Conservation (phyloP, 2,329 filamentous ascomycete species). For the Aureobasidium lini region DNA sequence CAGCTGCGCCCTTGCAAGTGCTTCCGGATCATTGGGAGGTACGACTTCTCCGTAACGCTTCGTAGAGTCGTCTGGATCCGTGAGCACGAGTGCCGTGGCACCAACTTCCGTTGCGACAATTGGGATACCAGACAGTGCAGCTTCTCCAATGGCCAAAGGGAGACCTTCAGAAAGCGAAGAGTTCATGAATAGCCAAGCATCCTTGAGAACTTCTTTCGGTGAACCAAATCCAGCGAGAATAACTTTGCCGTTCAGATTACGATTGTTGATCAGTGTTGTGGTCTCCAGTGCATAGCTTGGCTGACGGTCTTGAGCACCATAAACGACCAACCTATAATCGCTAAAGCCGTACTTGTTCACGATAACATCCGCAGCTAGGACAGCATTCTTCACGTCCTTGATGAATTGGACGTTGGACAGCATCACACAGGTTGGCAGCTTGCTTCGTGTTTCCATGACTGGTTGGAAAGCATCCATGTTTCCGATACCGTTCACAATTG, state of each 20-base stretch:
- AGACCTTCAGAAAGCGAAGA: conserved; percentile 50
- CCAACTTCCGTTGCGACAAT: conserved; percentile 52
- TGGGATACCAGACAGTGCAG: conserved; percentile 49
- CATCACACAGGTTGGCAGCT: conserved; percentile 57
- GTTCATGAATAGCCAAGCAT: conserved; percentile 43
- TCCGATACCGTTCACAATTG: conserved; percentile 58
- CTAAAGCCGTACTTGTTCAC: conserved; percentile 59
- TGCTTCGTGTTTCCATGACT: conserved; percentile 51
- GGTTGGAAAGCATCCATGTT: conserved; percentile 58
- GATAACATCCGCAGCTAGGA: conserved; percentile 57
- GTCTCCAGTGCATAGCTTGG: conserved; percentile 54
- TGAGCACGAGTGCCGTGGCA: conserved; percentile 47
- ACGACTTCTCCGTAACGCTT: conserved; percentile 54
- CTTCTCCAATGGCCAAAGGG: conserved; percentile 51
- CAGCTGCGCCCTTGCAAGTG: conserved; percentile 54
- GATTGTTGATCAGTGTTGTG: conserved; percentile 51
- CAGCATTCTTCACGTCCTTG: conserved; percentile 59
- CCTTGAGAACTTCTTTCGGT: conserved; percentile 39
- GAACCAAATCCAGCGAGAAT: conserved; percentile 50
- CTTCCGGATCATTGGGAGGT: conserved; percentile 54
- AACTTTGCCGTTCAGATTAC: conserved; percentile 43
- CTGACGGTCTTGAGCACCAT: conserved; percentile 56
- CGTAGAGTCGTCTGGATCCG: conserved; percentile 39
- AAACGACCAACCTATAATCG: conserved; percentile 56
- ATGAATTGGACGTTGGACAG: conserved; percentile 52